Base-by-base conservation (phyloP, 1,284 basidiomycete genomes). In the Amylostereum areolatum region DNA sequence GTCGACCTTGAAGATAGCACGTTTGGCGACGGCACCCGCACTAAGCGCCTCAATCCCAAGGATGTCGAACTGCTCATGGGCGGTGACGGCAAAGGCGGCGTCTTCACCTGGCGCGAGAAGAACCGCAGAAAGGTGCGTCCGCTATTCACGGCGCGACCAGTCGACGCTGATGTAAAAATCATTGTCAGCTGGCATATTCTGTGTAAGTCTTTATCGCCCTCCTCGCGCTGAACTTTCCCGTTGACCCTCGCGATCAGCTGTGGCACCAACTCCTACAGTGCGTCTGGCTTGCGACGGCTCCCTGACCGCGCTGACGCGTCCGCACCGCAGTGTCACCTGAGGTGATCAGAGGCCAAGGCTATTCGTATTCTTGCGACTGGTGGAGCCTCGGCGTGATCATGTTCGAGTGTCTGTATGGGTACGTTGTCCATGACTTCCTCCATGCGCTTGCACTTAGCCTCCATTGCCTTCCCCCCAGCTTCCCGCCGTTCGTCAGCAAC, bases 311-410 rank as follows among this genome's bases (percentile, higher is more conserved):
- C 40, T 46, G 18, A 18, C 18, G 18, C 32, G 51, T 63, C 61
- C 56, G 18, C 41, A 5, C 39, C 43, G 60, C 66, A 86, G 89
- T 92, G 92, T 93, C 91, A 8, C 92, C 93, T 31, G 96, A 98
- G 66, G 95, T 98, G 37, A 91, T 99, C 59, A 81, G 93, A 60
- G 87, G 88, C 18, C 85, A 89, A 62, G 95, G 94, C 27, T 98
- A 98, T 68, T 85, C 90, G 43, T 95, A 91, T 67, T 89, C 88
- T 33, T 97, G 92, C 64, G 95, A 98, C 64, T 98, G 94, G 94
- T 98, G 96, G 95, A 93, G 90, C 64, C 76, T 97, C 44, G 94
- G 94, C 25, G 88, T 96, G 48, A 96, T 97, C 63, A 85, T 92
- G 80, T 91, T 84, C 60, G 90, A 93, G 66, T 92, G 89, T 62